A percentile compares a stretch with the other conserved stretches of the same genome.
Conservation (phyloP, 225 moss, liverwort and hornwort species). For the Rhytidiadelphus loreus region DNA sequence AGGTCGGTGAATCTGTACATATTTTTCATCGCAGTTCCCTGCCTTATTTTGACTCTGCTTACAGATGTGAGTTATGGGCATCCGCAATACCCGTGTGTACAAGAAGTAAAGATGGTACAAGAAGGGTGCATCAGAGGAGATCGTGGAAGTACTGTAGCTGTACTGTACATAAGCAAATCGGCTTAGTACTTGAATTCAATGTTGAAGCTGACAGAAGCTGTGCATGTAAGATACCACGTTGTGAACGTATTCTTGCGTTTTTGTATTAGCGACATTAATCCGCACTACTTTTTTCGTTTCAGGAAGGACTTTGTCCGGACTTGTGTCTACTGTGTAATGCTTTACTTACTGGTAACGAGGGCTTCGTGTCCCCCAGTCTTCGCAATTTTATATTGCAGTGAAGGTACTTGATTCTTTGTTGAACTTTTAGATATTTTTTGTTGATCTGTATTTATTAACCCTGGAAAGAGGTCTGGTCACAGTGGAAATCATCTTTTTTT, state of each 20-base stretch:
- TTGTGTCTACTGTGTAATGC: background rate
- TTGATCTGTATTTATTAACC: background rate
- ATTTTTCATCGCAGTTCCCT: background rate
- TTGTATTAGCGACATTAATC: background rate
- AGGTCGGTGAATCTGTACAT: background rate
- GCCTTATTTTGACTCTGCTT: background rate
- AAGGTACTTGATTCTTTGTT: background rate
- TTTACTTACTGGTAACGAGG: background rate
- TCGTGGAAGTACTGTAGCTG: background rate
- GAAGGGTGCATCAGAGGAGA: background rate
- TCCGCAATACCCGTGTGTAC: background rate
- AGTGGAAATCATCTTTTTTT: background rate
- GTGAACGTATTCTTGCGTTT: background rate
- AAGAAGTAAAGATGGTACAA: too few relatives aligned
- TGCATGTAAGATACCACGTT: background rate
- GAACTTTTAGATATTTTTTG: background rate
- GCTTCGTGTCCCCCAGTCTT: background rate
- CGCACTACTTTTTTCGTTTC: background rate
- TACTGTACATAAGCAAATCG: background rate
- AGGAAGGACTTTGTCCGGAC: background rate
- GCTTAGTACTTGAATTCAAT: background rate
- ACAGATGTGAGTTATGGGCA: background rate
- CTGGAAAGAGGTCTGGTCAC: background rate
- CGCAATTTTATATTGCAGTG: background rate
- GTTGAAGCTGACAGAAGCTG: background rate